Percentiles rank a stretch among this genome's conserved stretches.
phyloP scores from a whole-genome alignment of 352 stramenopile genomes.

The Phytophthora niederhauseri region DNA sequence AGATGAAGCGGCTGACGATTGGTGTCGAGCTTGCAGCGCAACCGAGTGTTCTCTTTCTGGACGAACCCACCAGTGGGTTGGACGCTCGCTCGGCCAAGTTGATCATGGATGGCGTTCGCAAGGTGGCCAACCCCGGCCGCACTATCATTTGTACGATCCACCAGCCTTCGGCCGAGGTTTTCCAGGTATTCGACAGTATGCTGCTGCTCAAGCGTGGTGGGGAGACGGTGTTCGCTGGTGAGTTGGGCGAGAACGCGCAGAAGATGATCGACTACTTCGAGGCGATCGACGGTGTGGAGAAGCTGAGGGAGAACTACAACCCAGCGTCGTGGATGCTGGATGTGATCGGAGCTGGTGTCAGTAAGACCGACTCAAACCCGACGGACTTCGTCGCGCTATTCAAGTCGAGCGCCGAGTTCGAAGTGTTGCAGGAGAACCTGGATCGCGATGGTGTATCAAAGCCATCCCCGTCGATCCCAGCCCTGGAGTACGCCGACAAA shows the following conservation, averaged over 20 bases:
- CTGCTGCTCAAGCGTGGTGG: constrained; percentile 22
- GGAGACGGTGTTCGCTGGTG: constrained; percentile 19
- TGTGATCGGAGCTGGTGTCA: constrained; percentile 21
- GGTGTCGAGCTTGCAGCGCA: constrained; percentile 19
- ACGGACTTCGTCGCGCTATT: constrained; percentile 16
- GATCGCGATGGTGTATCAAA: constrained; percentile 8
- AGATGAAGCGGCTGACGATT: constrained; percentile 29
- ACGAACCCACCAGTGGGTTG: constrained; percentile 24
- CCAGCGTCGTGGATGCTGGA: constrained; percentile 22
- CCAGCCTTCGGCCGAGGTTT: constrained; percentile 21
- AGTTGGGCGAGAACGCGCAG: constrained; percentile 13
- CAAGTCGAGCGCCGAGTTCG: constrained; percentile 1
- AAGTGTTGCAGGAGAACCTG: constrained; percentile 7
- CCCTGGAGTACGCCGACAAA: constrained; percentile 18
- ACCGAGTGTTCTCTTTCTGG: constrained; percentile 23
- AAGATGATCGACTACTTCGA: constrained; percentile 25
- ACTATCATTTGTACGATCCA: constrained; percentile 22
- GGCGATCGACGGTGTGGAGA: constrained; percentile 18
- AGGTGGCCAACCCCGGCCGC: constrained; percentile 15
- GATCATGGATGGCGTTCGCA: constrained; percentile 29
- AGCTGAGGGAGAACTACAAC: constrained; percentile 6
- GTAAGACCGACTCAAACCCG: constrained; percentile 4
- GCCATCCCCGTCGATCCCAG: not conserved
- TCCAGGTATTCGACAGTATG: constrained; percentile 21
- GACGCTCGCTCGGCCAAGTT: constrained; percentile 24